Conservation (phyloP, 2,329 filamentous ascomycete species). For the Fusarium clavum region DNA sequence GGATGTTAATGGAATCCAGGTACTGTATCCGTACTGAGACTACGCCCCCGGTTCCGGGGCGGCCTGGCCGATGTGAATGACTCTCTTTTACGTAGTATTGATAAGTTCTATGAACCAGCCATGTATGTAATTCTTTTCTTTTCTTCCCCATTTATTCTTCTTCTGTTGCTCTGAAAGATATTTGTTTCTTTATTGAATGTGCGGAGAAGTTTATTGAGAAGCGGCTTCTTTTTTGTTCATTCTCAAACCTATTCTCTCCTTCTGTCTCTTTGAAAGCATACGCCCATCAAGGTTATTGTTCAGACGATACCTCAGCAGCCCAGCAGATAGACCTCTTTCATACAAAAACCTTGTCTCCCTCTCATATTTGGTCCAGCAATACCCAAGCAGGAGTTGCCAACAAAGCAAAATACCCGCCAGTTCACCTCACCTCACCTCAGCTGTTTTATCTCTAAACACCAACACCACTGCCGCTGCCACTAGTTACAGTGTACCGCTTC, state of each 20-base stretch:
- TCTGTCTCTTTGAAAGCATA: not conserved
- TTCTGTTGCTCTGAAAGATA: not conserved
- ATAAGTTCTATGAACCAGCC: not conserved
- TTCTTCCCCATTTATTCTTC: not conserved
- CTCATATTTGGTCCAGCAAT: not conserved
- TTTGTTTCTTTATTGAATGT: not conserved
- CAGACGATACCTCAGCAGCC: slow-evolving; percentile 1
- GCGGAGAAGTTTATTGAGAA: not conserved
- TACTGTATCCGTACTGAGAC: not conserved
- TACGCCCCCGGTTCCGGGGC: slow-evolving; percentile 23
- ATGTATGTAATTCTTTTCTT: not conserved
- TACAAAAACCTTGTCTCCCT: not conserved
- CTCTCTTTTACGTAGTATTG: not conserved
- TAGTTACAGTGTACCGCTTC: slow-evolving; percentile 8
- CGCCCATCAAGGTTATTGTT: not conserved
- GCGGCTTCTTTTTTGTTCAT: not conserved
- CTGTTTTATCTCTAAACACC: slow-evolving; percentile 11
- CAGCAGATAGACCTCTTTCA: not conserved
- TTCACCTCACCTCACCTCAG: slow-evolving; percentile 4
- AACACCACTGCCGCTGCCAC: slow-evolving; percentile 3
- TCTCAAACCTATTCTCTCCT: not conserved
- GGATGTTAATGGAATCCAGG: not conserved
- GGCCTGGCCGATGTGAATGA: slow-evolving; percentile 36
- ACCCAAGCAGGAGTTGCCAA: slow-evolving; percentile 22
- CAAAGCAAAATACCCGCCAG: slow-evolving; percentile 20